Evolutionary conservation across 2,329 filamentous ascomycete genomes (phyloP).

Genomic region (Stagonosporopsis tanaceti): DNA sequence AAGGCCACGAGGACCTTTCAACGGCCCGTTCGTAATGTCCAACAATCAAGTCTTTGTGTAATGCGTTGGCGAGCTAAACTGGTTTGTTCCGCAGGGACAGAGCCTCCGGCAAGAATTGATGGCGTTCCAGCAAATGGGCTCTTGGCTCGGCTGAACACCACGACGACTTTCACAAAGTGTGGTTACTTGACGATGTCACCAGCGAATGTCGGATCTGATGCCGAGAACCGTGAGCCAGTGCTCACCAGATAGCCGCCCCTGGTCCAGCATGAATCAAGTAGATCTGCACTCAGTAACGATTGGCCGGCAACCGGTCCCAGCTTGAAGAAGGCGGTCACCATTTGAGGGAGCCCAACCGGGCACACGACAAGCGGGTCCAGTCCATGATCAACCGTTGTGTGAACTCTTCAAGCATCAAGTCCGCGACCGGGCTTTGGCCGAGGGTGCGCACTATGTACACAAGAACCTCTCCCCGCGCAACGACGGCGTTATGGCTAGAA

Average conservation of each 20-base stretch:
- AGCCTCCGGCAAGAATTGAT: neutral
- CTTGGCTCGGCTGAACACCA: constrained; percentile 4
- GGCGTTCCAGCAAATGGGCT: constrained; percentile 2
- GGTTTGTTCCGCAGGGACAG: constrained; percentile 6
- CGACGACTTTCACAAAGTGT: neutral
- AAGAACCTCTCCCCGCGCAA: neutral
- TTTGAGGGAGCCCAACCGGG: constrained; percentile 12
- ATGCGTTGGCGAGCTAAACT: constrained; percentile 9
- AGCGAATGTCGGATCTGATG: neutral
- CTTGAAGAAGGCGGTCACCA: constrained; percentile 17
- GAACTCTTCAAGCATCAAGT: constrained; percentile 8
- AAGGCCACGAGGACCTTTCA: constrained; percentile 16
- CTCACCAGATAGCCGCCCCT: constrained; percentile 9
- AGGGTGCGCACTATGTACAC: neutral
- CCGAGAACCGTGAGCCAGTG: constrained; percentile 18
- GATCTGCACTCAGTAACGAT: constrained; percentile 10
- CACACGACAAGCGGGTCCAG: constrained; percentile 13
- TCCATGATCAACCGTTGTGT: constrained; percentile 1
- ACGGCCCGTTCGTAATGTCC: constrained; percentile 15
- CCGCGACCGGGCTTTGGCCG: neutral
- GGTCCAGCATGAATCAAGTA: constrained; percentile 4
- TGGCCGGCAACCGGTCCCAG: constrained; percentile 3
- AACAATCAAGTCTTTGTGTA: constrained; percentile 6
- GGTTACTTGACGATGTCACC: constrained; percentile 8
- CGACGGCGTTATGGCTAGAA: neutral